Base-by-base conservation (phyloP, 176 grass and related monocot species). In the Hordeum vulgare region DNA sequence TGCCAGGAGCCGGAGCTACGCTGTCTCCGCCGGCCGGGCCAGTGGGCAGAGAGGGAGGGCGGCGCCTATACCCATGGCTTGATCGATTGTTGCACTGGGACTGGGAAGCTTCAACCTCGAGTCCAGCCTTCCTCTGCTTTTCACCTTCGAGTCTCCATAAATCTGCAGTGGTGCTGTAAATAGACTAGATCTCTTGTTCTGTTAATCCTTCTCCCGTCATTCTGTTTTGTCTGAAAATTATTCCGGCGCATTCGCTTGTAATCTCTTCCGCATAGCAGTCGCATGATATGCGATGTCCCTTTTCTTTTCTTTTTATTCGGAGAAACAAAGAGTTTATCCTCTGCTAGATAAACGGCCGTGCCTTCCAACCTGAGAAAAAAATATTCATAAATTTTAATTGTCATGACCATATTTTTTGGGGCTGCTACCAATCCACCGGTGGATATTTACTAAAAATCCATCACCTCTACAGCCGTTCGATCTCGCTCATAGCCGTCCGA, bases 1-100 rank as follows among this genome's bases (percentile, higher is more conserved):
- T 8, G 42, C 62, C 2, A 81, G 90, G 84, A 92, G 90, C 78
- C 44, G 15, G 23, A 94, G 88, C 87, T 92, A 42, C 74, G 45
- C 71, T 49, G 70, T 26, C 15, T 20, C 42, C 23, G 74, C 26
- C 2, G 11, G 34, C 61, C 53, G 40, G 7, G 15, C 31, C 37
- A 66, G 54, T 33, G 35, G 37, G 5, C 72, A 59, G 9, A 77
- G 73, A 15, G 26, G 73, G 3, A 78, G 79, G 73, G 33, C 71
- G 0, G 60, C 76, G 21, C 27, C 61, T 15, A 8, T 80, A 7
- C 21, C 76, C 3, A 17, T 80, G 9, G 42, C 71, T 8, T 21
- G 58, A 74, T 51, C 42, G 41, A 53, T 9, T 8, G 8, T 41
- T 47, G n/a, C 21, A 13, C 18, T 24, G 11, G 28, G 20, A 64